Evolutionary conservation across 2,329 filamentous ascomycete species (phyloP).

Genomic region (Colletotrichum sp.): DNA sequence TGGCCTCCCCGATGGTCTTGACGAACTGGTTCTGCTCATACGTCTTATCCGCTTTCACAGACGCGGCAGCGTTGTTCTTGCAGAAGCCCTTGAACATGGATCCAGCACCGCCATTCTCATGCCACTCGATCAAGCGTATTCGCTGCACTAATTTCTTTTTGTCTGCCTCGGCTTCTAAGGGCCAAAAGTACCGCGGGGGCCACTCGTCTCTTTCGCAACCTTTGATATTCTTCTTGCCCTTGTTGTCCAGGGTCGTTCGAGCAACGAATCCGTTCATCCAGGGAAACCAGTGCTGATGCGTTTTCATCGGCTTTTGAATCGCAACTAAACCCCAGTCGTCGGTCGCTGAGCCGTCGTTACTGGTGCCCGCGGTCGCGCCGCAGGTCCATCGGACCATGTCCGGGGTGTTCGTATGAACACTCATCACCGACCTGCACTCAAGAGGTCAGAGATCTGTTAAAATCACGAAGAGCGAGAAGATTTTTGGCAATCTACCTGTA

Average conservation of each 20-base stretch:
- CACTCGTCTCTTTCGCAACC: neutral
- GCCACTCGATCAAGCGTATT: neutral
- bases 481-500: neutral
- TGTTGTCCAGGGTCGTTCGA: neutral
- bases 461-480: neutral
- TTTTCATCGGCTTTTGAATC: neutral
- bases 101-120: neutral
- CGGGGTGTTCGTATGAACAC: neutral
- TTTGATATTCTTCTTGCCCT: neutral
- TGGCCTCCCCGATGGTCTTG: neutral
- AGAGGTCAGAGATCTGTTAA: neutral
- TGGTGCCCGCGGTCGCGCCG: neutral
- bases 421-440: neutral
- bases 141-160: no score
- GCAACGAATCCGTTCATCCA: neutral
- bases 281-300: neutral
- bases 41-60: neutral
- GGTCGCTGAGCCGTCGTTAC: neutral
- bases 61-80: neutral
- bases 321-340: neutral
- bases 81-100: neutral
- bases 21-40: neutral
- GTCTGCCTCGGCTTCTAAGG: no score
- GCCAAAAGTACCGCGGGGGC: neutral
- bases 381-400: neutral